Conservation (phyloP, 495 filamentous ascomycete genomes). For the Penicillium malachiteum region DNA sequence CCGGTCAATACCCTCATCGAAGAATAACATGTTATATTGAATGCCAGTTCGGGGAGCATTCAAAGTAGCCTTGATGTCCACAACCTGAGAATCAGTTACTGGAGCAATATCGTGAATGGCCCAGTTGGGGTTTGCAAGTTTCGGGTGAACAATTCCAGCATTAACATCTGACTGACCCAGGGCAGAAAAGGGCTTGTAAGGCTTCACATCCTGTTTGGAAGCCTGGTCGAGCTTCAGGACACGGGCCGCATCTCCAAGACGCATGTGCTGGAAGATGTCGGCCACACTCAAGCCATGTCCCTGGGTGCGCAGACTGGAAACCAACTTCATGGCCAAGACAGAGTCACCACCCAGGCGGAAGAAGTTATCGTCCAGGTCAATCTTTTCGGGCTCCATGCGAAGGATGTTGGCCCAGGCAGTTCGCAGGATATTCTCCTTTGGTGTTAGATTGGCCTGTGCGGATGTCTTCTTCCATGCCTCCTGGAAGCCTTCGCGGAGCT, state of each 20-base stretch:
- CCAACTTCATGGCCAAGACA: slow-evolving; percentile 46
- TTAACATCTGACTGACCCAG: slow-evolving; percentile 33
- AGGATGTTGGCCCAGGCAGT: slow-evolving; percentile 48
- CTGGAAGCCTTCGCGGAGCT: slow-evolving; percentile 24
- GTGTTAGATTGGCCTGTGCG: slow-evolving; percentile 25
- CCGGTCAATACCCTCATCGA: slow-evolving; percentile 29
- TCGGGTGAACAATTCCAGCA: slow-evolving; percentile 22
- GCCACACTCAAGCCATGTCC: slow-evolving; percentile 39
- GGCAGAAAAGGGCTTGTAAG: slow-evolving; percentile 37
- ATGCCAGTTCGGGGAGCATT: slow-evolving; percentile 41
- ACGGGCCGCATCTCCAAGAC: slow-evolving; percentile 37
- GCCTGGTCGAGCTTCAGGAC: slow-evolving; percentile 27
- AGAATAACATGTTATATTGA: slow-evolving; percentile 46
- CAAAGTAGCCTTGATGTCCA: slow-evolving; percentile 54
- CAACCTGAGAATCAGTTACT: slow-evolving; percentile 40
- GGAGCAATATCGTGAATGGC: slow-evolving; percentile 33
- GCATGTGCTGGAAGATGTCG: slow-evolving; percentile 50
- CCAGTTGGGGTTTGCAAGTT: slow-evolving; percentile 33
- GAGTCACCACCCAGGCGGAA: slow-evolving; percentile 50
- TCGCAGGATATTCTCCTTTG: slow-evolving; percentile 39
- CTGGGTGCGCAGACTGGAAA: slow-evolving; percentile 33
- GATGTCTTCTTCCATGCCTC: slow-evolving; percentile 22
- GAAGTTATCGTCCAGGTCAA: slow-evolving; percentile 48
- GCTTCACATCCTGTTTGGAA: slow-evolving; percentile 9
- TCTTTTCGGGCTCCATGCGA: slow-evolving; percentile 28